A percentile compares a stretch with the other conserved stretches of the same genome.
These are phyloP conservation scores for Euphrasia arctica DNA, from an alignment of 305 asterid species.

Conservation along the genomic window DNA sequence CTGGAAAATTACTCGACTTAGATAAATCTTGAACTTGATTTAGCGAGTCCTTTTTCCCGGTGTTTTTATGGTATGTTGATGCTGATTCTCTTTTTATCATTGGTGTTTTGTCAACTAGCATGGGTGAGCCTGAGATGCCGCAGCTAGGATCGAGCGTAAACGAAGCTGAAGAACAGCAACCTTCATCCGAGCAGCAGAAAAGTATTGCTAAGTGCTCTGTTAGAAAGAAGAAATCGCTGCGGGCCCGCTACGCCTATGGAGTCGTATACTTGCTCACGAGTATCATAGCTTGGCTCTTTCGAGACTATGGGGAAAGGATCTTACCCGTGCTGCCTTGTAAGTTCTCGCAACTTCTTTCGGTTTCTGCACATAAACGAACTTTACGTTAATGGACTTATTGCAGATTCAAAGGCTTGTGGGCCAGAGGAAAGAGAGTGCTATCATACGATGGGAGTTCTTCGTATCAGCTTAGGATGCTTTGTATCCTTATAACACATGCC, in stretches of 20 bases:
- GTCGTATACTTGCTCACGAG: slow-evolving; percentile 59
- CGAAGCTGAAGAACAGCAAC: slow-evolving; percentile 30
- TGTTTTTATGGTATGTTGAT: background rate
- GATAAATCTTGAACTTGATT: slow-evolving; percentile 19
- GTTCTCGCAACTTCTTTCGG: slow-evolving; percentile 26
- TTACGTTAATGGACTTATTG: slow-evolving; percentile 1
- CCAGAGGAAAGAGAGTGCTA: slow-evolving; percentile 55
- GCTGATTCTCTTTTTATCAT: background rate
- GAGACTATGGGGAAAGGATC: slow-evolving; percentile 74
- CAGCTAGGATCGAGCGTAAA: slow-evolving; percentile 30
- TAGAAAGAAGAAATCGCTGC: slow-evolving; percentile 56
- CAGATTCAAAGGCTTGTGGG: slow-evolving; percentile 81
- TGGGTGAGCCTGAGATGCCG: slow-evolving; percentile 38
- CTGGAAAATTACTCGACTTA: slow-evolving; percentile 13
- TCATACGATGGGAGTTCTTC: slow-evolving; percentile 90
- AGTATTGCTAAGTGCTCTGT: slow-evolving; percentile 28
- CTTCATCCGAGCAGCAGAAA: slow-evolving; percentile 31
- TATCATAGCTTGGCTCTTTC: slow-evolving; percentile 79
- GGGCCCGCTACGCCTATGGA: slow-evolving; percentile 72
- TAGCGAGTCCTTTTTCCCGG: slow-evolving; percentile 8
- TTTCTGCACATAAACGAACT: background rate
- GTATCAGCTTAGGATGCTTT: slow-evolving; percentile 92
- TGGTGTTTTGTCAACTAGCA: slow-evolving; percentile 26
- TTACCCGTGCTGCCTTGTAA: slow-evolving; percentile 68
- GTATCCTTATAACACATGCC: slow-evolving; percentile 50